Conservation (phyloP, 345 rosid genomes). For the Eutrema japonicum region DNA sequence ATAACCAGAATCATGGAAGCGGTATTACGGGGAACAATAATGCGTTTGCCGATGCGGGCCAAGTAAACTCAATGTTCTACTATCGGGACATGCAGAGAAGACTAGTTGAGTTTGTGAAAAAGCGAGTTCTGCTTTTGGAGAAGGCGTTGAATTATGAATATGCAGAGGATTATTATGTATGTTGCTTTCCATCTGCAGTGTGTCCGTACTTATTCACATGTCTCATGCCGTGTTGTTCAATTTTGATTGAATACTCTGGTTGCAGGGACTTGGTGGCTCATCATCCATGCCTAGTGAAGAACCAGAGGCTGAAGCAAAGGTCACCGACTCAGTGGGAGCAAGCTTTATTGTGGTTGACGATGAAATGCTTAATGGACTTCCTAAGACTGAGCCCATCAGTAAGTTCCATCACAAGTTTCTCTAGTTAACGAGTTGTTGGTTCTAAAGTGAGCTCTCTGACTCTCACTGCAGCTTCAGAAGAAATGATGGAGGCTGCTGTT, state of each 20-base stretch:
- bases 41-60: constrained; percentile 51
- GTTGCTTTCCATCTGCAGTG: constrained; percentile 35
- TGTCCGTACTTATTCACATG: constrained; percentile 7
- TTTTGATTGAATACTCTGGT: constrained; percentile 33
- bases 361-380: constrained; percentile 55
- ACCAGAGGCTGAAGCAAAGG: constrained; percentile 51
- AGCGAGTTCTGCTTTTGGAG: constrained; percentile 91
- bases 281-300: constrained; percentile 54
- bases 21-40: constrained; percentile 51
- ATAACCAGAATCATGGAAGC: constrained; percentile 56
- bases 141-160: constrained; percentile 77
- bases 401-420: constrained; percentile 42
- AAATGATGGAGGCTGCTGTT: constrained; percentile 56
- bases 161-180: constrained; percentile 67
- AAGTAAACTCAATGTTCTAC: constrained; percentile 60
- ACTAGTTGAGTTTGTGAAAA: constrained; percentile 93
- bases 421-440: constrained; percentile 4
- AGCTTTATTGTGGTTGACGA: constrained; percentile 48
- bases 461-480: constrained; percentile 61
- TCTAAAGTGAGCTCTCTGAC: constrained; percentile 10
- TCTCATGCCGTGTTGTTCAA: constrained; percentile 7
- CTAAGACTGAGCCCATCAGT: constrained; percentile 61
- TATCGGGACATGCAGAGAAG: constrained; percentile 93
- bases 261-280: constrained; percentile 57
- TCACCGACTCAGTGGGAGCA: constrained; percentile 41